phyloP scores from a whole-genome alignment of 2,329 filamentous ascomycete genomes.

The Penicillium digitatum region DNA sequence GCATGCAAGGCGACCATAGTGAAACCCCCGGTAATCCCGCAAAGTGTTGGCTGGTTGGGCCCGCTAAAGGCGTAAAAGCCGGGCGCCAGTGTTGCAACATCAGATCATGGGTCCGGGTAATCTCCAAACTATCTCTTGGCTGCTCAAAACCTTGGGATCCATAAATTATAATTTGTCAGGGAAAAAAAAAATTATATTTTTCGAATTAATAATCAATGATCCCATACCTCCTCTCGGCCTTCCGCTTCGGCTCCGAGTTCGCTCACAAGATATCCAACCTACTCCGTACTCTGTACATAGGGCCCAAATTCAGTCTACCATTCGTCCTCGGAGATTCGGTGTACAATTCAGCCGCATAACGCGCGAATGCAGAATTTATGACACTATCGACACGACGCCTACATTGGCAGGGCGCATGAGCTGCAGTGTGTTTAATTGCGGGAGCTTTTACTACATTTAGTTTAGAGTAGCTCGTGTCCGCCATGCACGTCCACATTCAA shows the following conservation, averaged over 20 bases:
- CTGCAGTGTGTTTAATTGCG: not conserved
- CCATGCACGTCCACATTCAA: not conserved
- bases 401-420: not conserved
- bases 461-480: not conserved
- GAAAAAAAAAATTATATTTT: too few species aligned
- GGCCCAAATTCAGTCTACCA: not conserved
- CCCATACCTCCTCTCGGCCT: not conserved
- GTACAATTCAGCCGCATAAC: conserved; percentile 3
- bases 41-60: not conserved
- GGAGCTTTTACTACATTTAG: not conserved
- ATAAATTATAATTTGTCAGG: not conserved
- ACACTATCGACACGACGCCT: conserved; percentile 4
- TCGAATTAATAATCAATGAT: not conserved
- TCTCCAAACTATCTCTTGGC: not conserved
- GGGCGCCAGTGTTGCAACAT: conserved; percentile 3
- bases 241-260: conserved; percentile 1
- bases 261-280: not conserved
- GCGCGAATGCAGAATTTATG: not conserved
- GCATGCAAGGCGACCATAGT: not conserved
- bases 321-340: not conserved
- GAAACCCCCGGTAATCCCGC: not conserved
- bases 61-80: conserved; percentile 1
- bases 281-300: not conserved
- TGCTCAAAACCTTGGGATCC: not conserved
- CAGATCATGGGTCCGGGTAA: conserved; percentile 3